Evolutionary conservation across 805 yeast species (phyloP).

Genomic region (Saturnispora galanensis): DNA sequence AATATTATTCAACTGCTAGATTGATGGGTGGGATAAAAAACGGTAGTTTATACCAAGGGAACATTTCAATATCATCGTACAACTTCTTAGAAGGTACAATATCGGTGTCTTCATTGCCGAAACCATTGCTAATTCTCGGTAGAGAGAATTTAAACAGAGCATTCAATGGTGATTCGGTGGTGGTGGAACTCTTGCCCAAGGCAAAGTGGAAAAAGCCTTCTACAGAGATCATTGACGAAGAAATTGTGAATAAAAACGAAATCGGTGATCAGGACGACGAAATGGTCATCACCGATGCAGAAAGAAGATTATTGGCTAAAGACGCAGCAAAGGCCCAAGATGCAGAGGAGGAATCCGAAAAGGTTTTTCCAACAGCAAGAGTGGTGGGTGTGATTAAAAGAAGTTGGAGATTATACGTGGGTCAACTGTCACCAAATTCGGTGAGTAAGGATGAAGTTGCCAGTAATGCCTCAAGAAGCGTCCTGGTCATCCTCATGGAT

Average conservation of each 20-base stretch:
- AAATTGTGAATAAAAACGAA: conserved; percentile 47
- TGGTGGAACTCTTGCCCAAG: conserved; percentile 81
- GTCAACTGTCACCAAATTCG: conserved; percentile 77
- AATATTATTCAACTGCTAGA: conserved; percentile 71
- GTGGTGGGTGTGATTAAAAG: conserved; percentile 83
- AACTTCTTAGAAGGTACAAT: conserved; percentile 85
- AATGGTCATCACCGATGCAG: conserved; percentile 50
- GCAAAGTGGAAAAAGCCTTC: conserved; percentile 85
- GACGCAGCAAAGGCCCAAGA: conserved; percentile 61
- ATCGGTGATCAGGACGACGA: conserved; percentile 45
- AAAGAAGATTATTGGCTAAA: conserved; percentile 60
- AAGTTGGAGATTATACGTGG: conserved; percentile 94
- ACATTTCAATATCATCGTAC: conserved; percentile 68
- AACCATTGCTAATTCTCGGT: conserved; percentile 76
- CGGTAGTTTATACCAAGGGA: conserved; percentile 83
- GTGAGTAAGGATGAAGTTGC: conserved; percentile 41
- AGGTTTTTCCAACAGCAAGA: conserved; percentile 83
- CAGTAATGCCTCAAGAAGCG: conserved; percentile 62
- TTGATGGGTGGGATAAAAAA: conserved; percentile 84
- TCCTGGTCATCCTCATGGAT: conserved; percentile 85
- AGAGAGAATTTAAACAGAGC: conserved; percentile 80
- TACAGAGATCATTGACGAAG: conserved; percentile 68
- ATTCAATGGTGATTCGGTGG: conserved; percentile 85
- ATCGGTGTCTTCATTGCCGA: conserved; percentile 58
- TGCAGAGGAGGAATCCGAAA: conserved; percentile 32